phyloP scores from a whole-genome alignment of 371 early-diverging fungal species.

The Circinella minor region DNA sequence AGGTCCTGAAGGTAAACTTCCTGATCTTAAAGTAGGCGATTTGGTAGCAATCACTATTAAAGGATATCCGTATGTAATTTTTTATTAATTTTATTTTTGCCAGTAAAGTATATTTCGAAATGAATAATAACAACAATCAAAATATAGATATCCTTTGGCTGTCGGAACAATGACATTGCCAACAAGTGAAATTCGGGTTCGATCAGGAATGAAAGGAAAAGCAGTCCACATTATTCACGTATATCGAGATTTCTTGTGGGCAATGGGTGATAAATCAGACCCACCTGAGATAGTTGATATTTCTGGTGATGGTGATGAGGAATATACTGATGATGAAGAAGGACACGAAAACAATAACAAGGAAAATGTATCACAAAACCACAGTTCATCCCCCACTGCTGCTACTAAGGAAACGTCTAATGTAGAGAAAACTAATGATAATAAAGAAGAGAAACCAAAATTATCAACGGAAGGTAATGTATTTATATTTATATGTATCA shows the following conservation, averaged over 20 bases:
- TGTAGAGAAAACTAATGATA: conserved; percentile 6
- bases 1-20: conserved; percentile 46
- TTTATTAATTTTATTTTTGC: neutral
- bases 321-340: conserved; percentile 22
- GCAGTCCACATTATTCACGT: conserved; percentile 73
- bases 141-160: conserved; percentile 52
- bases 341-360: conserved; percentile 1
- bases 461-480: conserved; percentile 15
- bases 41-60: conserved; percentile 59
- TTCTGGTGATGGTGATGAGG: conserved; percentile 38
- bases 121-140: too few species aligned
- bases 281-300: conserved; percentile 50
- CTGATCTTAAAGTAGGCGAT: conserved; percentile 50
- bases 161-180: conserved; percentile 63
- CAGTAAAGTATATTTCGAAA: neutral
- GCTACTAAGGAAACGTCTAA: conserved; percentile 9
- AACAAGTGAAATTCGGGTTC: conserved; percentile 48
- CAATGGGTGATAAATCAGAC: conserved; percentile 63
- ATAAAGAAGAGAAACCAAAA: conserved; percentile 19
- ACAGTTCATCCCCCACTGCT: neutral
- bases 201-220: conserved; percentile 71
- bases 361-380: too few species aligned
- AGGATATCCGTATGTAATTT: conserved; percentile 47
- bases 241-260: conserved; percentile 71
- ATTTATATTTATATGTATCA: neutral